Evolutionary conservation across 441 rosid genomes (phyloP), one percentile per base, ranked within the genome.

Genomic region (Erodium texanum): DNA sequence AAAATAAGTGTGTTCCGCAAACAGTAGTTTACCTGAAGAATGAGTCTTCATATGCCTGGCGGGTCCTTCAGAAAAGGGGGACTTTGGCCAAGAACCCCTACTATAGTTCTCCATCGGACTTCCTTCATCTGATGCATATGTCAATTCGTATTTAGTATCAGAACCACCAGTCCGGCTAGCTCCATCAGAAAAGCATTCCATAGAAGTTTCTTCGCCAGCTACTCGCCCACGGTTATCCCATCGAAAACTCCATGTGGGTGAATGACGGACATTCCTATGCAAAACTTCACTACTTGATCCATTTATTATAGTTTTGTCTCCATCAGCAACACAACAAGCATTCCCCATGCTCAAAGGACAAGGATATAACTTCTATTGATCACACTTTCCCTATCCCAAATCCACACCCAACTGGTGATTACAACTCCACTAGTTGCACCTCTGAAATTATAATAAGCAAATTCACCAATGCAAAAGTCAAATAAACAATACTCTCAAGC

Each of bases 171-270:
- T 84, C 52, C 82, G 59, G 70, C 84, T 80, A 67, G 81, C 75
- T 22, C 82, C 89, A 82, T 87, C 95, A 19, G 97, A 82, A 68
- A 86, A 75, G 88, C 92, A 90, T 71, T 87, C 79, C 24, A 86
- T 70, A 32, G 99, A 86, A 67, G 90, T 75, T 45, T 95, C 98
- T 78, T 95, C 99, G 56, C 96, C 98, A 0, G 98, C 98, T 24
- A 95, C 99, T 38, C 97, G 90, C 56, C 98, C 93, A 76, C 98
- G 79, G 65, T 85, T 87, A 74, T 95, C 99, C 99, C 99, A 92
- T 56, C 89, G 81, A 68, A 90, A 87, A 80, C 95, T 92, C 99
- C 98, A 92, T 3, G 86, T 81, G 0, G 99, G 99, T 14, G 99
- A 95, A 82, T 84, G 66, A 64, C 93, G 83, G 19, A 84, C 58